Conservation (phyloP, 2,329 filamentous ascomycete genomes). For the Phialophora macrospora region DNA sequence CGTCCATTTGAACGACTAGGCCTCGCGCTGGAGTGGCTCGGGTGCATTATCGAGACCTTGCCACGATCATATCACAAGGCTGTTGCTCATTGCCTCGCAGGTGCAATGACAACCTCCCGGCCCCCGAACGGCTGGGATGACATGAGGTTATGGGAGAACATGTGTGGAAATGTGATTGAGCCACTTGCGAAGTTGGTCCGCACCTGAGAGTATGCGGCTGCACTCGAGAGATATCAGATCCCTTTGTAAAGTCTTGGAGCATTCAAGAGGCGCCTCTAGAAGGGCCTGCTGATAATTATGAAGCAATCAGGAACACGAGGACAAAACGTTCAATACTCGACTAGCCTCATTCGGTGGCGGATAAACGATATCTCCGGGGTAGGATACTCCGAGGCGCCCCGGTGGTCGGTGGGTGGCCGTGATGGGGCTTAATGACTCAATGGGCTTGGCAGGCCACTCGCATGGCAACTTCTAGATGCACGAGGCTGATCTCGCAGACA, state of each 20-base stretch:
- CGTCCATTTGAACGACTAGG: neutral
- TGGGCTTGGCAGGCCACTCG: conserved; percentile 17
- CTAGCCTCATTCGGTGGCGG: neutral
- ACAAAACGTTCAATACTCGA: neutral
- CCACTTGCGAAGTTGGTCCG: neutral
- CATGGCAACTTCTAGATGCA: conserved; percentile 36
- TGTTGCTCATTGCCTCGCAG: neutral
- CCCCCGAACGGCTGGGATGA: neutral
- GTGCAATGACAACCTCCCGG: neutral
- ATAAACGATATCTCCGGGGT: neutral
- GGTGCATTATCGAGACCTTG: neutral
- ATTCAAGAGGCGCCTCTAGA: neutral
- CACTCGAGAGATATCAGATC: too few species aligned
- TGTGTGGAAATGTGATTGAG: neutral
- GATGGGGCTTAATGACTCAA: conserved; percentile 29
- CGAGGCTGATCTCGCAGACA: conserved; percentile 5
- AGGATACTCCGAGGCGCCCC: neutral
- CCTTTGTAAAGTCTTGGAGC: too few species aligned
- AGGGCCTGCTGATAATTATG: neutral
- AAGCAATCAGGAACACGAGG: neutral
- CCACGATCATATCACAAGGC: neutral
- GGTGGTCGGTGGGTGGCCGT: too few species aligned
- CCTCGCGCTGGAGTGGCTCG: neutral
- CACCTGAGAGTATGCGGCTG: neutral
- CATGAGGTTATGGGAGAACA: conserved; percentile 5